phyloP scores from a whole-genome alignment of 441 rosid genomes.

The Sinapis alba region DNA sequence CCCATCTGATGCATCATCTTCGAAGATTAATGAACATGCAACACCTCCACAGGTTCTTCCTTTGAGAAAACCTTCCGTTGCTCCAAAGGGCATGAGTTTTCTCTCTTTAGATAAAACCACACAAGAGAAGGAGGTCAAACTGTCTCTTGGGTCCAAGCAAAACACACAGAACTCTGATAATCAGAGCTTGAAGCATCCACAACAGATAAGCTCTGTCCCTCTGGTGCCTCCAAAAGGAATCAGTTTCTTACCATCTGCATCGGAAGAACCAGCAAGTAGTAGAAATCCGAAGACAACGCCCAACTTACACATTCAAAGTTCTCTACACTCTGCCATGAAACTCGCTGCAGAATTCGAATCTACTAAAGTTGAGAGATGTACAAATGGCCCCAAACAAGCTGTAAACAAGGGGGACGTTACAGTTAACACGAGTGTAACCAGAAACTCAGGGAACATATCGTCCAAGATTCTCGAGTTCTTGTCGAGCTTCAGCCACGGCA shows the following conservation, averaged over 20 bases:
- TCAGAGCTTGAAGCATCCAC: constrained; percentile 45
- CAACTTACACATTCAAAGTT: constrained; percentile 44
- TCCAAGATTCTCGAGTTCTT: constrained; percentile 61
- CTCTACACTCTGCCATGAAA: constrained; percentile 60
- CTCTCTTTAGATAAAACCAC: constrained; percentile 63
- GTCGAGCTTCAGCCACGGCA: constrained; percentile 40
- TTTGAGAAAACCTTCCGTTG: constrained; percentile 36
- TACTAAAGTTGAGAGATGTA: constrained; percentile 45
- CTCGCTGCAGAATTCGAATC: constrained; percentile 65
- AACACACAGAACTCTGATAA: constrained; percentile 15
- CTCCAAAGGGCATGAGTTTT: constrained; percentile 86
- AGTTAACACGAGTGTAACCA: constrained; percentile 14
- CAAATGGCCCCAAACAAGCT: constrained; percentile 18
- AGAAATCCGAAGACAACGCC: constrained; percentile 45
- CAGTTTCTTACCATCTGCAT: constrained; percentile 67
- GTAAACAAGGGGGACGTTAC: constrained; percentile 28
- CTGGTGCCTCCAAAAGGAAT: constrained; percentile 56
- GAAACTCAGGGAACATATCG: constrained; percentile 44
- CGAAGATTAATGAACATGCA: constrained; percentile 38
- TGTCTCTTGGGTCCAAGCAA: constrained; percentile 10
- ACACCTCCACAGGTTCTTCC: constrained; percentile 38
- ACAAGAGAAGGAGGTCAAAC: constrained; percentile 12
- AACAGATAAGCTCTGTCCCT: constrained; percentile 39
- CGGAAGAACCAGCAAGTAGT: constrained; percentile 20
- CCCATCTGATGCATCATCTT: constrained; percentile 38